Evolutionary conservation across 768 basidiomycete genomes (phyloP).

Genomic region (Lactarius evosmus): DNA sequence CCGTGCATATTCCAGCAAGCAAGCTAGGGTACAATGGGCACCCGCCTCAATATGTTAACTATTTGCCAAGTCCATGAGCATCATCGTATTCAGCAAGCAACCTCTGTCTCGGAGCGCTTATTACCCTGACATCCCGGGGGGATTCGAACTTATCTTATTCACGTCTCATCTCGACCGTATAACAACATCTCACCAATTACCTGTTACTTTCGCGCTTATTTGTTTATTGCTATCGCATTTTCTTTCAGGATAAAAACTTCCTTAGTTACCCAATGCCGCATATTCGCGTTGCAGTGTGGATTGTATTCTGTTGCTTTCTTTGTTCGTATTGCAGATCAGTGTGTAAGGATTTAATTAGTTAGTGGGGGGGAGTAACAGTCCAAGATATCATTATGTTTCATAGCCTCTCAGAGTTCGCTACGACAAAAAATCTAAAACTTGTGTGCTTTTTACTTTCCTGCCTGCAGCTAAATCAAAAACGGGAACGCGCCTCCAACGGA

Average conservation of each 20-base stretch:
- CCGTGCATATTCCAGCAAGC: conserved; percentile 20
- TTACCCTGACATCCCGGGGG: conserved; percentile 11
- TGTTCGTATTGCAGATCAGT: conserved; percentile 22
- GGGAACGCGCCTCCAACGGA: conserved; percentile 17
- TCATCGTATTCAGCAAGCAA: not conserved
- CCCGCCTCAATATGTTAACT: conserved; percentile 13
- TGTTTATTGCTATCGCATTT: not conserved
- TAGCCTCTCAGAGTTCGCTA: not conserved
- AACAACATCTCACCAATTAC: conserved; percentile 14
- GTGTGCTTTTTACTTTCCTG: not conserved
- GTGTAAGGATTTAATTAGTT: conserved; percentile 23
- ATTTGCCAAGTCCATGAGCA: conserved; percentile 17
- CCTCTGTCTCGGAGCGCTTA: conserved; percentile 2
- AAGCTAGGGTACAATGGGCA: conserved; percentile 13
- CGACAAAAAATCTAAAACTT: not conserved
- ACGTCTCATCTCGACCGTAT: conserved; percentile 17
- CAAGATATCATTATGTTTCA: conserved; percentile 27
- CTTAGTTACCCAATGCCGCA: conserved; percentile 1
- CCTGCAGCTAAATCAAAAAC: conserved; percentile 18
- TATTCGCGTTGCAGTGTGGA: conserved; percentile 9
- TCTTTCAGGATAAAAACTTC: not conserved
- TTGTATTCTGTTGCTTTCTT: conserved; percentile 20
- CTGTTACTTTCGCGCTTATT: conserved; percentile 13
- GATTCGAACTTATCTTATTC: conserved; percentile 13
- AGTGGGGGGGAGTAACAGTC: conserved; percentile 23